Evolutionary conservation across 192 early-diverging fungal genomes (phyloP).

Genomic region (Backusella liffmaniae): DNA sequence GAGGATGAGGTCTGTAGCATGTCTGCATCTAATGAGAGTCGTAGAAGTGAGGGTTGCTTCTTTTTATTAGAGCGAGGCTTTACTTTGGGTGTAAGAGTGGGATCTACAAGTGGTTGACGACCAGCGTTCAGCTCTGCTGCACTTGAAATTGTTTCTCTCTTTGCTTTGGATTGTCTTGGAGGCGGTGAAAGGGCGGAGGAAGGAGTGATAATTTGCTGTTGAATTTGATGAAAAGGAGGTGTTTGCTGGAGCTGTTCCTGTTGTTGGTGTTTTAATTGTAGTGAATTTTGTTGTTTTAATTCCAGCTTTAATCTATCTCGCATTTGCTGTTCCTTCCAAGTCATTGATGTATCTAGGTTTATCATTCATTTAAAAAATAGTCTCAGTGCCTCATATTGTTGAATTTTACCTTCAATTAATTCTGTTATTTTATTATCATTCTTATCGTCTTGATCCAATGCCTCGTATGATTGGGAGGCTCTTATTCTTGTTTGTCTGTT

Average conservation of each 20-base stretch:
- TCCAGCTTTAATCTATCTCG: not conserved
- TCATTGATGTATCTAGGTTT: not conserved
- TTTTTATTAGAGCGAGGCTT: constrained; percentile 5
- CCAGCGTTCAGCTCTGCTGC: not conserved
- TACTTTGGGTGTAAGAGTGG: constrained; percentile 4
- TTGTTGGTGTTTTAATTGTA: not conserved
- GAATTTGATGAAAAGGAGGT: not conserved
- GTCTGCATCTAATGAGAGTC: constrained; percentile 18
- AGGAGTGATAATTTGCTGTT: not conserved
- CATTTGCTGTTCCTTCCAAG: not conserved
- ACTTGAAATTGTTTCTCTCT: not conserved
- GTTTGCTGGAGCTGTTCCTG: not conserved
- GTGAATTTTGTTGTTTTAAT: not conserved
- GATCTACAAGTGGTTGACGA: constrained; percentile 1
- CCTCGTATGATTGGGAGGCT: constrained; percentile 9
- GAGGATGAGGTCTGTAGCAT: not conserved
- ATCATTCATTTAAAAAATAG: not conserved
- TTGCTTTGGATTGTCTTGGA: constrained; percentile 11
- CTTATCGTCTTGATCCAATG: not conserved
- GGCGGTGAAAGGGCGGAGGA: constrained; percentile 14
- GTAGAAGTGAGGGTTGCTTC: not conserved
- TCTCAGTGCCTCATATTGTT: not conserved
- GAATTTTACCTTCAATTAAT: not conserved
- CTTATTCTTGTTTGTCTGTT: constrained; percentile 12
- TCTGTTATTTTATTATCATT: not conserved